These are phyloP conservation scores for Sutorius eximius DNA, from an alignment of 1,284 basidiomycete species.

Conservation along the genomic window DNA sequence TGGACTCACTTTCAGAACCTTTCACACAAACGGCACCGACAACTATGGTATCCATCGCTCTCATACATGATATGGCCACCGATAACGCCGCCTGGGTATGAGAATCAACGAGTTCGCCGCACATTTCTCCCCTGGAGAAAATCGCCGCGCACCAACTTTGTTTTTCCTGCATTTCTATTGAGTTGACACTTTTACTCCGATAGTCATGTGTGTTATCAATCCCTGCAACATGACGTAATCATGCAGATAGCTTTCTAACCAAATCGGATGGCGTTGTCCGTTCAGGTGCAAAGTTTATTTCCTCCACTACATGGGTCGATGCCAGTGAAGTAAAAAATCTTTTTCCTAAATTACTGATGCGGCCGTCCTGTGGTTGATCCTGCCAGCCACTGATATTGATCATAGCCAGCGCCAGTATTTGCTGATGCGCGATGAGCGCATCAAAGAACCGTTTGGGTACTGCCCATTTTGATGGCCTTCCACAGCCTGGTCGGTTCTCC, in stretches of 20 bases:
- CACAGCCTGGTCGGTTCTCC: not conserved
- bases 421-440: not conserved
- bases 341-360: not conserved
- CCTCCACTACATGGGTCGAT: not conserved
- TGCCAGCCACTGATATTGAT: not conserved
- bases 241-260: not conserved
- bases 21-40: not conserved
- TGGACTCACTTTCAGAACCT: not conserved
- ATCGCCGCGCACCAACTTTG: too few relatives aligned
- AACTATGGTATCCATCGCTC: not conserved
- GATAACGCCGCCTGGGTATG: not conserved
- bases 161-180: not conserved
- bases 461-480: not conserved
- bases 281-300: constrained; percentile 2
- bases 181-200: not conserved
- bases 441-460: not conserved
- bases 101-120: not conserved
- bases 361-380: not conserved
- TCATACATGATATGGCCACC: not conserved
- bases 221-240: not conserved
- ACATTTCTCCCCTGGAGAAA: not conserved
- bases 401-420: not conserved
- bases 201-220: not conserved
- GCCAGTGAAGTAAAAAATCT: not conserved
- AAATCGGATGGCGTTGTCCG: not conserved